Evolutionary conservation across 768 basidiomycete species (phyloP).

Genomic region (Cyclocybe cylindracea): DNA sequence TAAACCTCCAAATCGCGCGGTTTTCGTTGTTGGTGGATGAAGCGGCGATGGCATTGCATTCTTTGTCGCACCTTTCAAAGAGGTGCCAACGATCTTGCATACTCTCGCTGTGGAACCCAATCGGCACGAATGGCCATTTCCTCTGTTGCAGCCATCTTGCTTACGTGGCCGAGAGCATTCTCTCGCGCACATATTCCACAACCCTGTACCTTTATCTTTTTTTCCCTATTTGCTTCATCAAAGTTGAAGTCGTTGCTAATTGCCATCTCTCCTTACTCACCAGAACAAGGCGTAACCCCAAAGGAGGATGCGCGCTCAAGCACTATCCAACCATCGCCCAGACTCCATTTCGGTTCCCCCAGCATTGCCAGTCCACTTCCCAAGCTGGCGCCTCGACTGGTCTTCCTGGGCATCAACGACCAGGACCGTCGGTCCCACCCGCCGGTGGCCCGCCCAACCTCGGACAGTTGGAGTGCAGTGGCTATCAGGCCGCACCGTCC

Average conservation of each 20-base stretch:
- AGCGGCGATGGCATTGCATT: too few species aligned
- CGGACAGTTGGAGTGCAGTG: slow-evolving; percentile 56
- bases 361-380: slow-evolving; percentile 34
- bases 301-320: slow-evolving; percentile 66
- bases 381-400: slow-evolving; percentile 29
- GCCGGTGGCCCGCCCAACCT: slow-evolving; percentile 65
- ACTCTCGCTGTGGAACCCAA: too few species aligned
- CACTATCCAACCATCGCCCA: slow-evolving; percentile 53
- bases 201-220: background rate
- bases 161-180: too few species aligned
- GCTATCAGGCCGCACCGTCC: slow-evolving; percentile 50
- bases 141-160: too few species aligned
- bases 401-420: slow-evolving; percentile 57
- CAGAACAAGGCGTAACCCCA: slow-evolving; percentile 42
- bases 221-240: slow-evolving; percentile 1
- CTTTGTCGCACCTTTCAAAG: too few species aligned
- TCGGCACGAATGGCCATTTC: too few species aligned
- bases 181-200: background rate
- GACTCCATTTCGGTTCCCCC: slow-evolving; percentile 31
- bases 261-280: slow-evolving; percentile 26
- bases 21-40: too few species aligned
- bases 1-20: too few species aligned
- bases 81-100: too few species aligned
- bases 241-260: slow-evolving; percentile 3
- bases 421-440: slow-evolving; percentile 76